These are phyloP conservation scores for Mycena rebaudengoi DNA, from an alignment of 768 basidiomycete species.

Conservation along the genomic window DNA sequence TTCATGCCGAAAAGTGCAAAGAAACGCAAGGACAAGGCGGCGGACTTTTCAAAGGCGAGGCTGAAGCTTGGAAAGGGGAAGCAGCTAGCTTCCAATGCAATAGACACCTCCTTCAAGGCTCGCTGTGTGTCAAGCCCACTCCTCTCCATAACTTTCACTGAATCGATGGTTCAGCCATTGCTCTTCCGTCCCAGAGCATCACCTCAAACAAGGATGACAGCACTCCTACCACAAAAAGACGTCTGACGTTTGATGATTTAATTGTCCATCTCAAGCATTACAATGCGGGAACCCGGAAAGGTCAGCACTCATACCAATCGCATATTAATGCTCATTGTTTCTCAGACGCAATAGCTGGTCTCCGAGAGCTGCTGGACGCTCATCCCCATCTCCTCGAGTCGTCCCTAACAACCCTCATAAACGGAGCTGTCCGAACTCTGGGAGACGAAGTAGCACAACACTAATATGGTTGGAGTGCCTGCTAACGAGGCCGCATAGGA, in stretches of 20 bases:
- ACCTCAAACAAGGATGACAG: constrained; percentile 59
- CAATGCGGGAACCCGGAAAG: constrained; percentile 78
- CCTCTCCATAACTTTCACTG: constrained; percentile 20
- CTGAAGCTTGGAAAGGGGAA: constrained; percentile 97
- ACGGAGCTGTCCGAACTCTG: constrained; percentile 73
- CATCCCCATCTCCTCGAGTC: constrained; percentile 64
- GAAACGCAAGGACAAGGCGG: constrained; percentile 86
- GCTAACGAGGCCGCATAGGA: constrained; percentile 64
- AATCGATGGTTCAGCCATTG: constrained; percentile 71
- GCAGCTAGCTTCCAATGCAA: constrained; percentile 78
- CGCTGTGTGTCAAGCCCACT: constrained; percentile 69
- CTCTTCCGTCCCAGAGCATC: constrained; percentile 87
- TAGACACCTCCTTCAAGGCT: constrained; percentile 96
- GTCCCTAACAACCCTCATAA: constrained; percentile 63
- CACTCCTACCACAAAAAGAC: constrained; percentile 78
- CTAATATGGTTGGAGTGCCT: not conserved
- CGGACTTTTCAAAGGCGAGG: constrained; percentile 96
- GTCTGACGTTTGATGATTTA: constrained; percentile 80
- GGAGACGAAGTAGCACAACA: constrained; percentile 72
- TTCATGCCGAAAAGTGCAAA: constrained; percentile 87
- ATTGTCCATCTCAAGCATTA: constrained; percentile 85
- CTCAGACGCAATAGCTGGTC: constrained; percentile 76
- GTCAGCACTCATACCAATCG: constrained; percentile 39
- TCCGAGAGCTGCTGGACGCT: constrained; percentile 74
- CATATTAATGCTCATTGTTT: not conserved